phyloP scores from a whole-genome alignment of 345 rosid genomes.

The Gynandropsis gynandra region DNA sequence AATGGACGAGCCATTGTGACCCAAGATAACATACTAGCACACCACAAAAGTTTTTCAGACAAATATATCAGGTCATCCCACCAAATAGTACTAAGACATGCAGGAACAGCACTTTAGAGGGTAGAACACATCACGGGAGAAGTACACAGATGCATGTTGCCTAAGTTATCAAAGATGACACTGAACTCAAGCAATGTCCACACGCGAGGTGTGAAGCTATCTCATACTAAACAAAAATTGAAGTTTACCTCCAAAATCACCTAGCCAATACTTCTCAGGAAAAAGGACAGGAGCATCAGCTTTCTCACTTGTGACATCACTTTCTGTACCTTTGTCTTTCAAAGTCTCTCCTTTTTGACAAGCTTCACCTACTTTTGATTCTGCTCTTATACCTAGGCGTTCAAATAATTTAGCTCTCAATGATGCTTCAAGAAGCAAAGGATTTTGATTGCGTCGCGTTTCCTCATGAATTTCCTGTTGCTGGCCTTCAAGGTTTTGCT shows the following conservation, averaged over 20 bases:
- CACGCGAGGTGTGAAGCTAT: no score
- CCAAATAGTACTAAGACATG: no score
- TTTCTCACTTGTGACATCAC: constrained; percentile 56
- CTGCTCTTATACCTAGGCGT: constrained; percentile 45
- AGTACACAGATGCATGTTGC: no score
- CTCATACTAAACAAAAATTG: no score
- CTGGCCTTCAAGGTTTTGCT: constrained; percentile 29
- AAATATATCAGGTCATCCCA: no score
- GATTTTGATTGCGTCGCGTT: constrained; percentile 36
- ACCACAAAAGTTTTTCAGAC: no score
- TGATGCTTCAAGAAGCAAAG: constrained; percentile 72
- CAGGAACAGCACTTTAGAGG: no score
- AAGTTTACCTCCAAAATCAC: constrained; percentile 49
- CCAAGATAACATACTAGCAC: no score
- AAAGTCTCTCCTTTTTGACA: constrained; percentile 32
- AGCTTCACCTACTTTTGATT: constrained; percentile 36
- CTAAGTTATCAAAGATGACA: no score
- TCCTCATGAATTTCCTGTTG: constrained; percentile 27
- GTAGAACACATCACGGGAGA: no score
- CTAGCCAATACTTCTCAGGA: constrained; percentile 36
- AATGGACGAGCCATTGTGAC: not conserved
- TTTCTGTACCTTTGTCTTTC: constrained; percentile 43
- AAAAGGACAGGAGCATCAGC: constrained; percentile 41
- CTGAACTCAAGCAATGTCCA: no score
- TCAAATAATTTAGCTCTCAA: constrained; percentile 79